Conservation (phyloP, 345 rosid genomes). For the Durio zibethinus region DNA sequence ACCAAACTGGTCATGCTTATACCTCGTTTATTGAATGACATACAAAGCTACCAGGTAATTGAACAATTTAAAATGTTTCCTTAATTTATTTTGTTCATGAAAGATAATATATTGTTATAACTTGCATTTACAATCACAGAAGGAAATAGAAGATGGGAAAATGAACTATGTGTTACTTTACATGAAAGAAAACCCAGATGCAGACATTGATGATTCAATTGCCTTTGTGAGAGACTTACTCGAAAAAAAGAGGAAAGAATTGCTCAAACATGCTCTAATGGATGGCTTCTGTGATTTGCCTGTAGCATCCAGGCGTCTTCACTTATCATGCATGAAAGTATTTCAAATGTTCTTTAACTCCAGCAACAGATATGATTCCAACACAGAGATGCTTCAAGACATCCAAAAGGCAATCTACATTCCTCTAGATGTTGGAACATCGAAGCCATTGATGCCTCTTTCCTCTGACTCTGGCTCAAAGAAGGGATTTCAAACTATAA, state of each 20-base stretch:
- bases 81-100: too few species aligned
- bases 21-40: slow-evolving; percentile 55
- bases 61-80: neutral
- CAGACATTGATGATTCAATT: slow-evolving; percentile 32
- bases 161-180: slow-evolving; percentile 31
- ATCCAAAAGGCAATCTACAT: slow-evolving; percentile 49
- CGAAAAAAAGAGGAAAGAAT: slow-evolving; percentile 26
- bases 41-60: slow-evolving; percentile 53
- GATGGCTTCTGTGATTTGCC: slow-evolving; percentile 24
- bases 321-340: slow-evolving; percentile 33
- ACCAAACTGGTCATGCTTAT: slow-evolving; percentile 50
- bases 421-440: slow-evolving; percentile 28
- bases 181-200: slow-evolving; percentile 34
- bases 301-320: slow-evolving; percentile 22
- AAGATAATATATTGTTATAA: neutral
- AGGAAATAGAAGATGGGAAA: slow-evolving; percentile 37
- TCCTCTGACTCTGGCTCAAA: neutral
- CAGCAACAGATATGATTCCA: slow-evolving; percentile 36
- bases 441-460: neutral
- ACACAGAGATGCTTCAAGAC: slow-evolving; percentile 35
- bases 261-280: slow-evolving; percentile 30
- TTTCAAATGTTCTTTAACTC: slow-evolving; percentile 43
- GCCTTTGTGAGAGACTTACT: slow-evolving; percentile 21
- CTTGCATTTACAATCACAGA: slow-evolving; percentile 19
- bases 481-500: neutral